Base-by-base conservation (phyloP, 208 protist genomes). In the Angomonas ambiguus region DNA sequence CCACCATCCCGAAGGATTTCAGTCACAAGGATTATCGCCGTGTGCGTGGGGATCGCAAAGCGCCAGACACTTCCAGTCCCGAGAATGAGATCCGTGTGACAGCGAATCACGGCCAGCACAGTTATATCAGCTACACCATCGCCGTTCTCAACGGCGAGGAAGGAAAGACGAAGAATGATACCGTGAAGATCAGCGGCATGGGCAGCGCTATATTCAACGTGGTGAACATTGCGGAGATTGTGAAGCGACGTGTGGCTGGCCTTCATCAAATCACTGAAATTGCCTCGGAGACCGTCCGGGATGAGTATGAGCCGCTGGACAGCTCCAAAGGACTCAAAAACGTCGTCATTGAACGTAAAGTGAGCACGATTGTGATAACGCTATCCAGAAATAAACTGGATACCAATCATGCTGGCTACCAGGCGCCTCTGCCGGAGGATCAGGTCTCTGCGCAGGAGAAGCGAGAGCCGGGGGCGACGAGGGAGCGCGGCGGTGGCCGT, bases 251-350 rank as follows among this genome's bases (percentile, higher is more conserved):
- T 69, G 90, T 97, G 31, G 72, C 66, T 20, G 91, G 91, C 24
- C 83, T 97, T 13, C 91, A 97, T 77, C 93, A 97, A 78, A 87
- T 95, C 60, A 96, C 89, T 16, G 82, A 91, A 51, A 92, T 94
- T 41, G 76, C 72, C 48, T 91, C 86, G 35, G 80, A 92, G 72
- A 66, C 81, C 48, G 87, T 97, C 45, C 72, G 67, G 35, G 93
- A 96, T 69, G 88, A 91, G 83, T 97, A 93, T 67, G 88, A 94
- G 76, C 79, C 84, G 13, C 65, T 90, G 64, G 90, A 94, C 65
- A 71, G 78, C 42, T 79, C 61, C 61, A 78, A 77, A 74, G 77
- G 88, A 61, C 73, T 62, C 20, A 79, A 93, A 2, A 94, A 91
- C 69, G 48, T 88, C 38, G 75, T 78, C 20, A 73, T 88, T 45